A percentile compares a stretch with the other conserved stretches of the same genome.
Conservation (phyloP, 2,329 filamentous ascomycete genomes). For the Aspergillus viridinutans region DNA sequence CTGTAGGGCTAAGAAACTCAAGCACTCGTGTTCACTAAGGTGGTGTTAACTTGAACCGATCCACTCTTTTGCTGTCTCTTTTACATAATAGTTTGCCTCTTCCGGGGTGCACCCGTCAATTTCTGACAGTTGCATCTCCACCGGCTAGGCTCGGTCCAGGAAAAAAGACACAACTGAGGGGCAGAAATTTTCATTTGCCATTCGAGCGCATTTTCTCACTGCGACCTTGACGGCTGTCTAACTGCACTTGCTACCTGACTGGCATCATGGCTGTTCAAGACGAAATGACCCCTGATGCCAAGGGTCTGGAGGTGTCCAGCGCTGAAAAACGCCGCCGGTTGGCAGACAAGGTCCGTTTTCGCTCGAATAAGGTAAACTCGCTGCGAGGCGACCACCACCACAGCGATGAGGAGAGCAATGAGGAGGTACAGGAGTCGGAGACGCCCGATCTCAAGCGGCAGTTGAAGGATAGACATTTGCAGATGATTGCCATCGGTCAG, state of each 20-base stretch:
- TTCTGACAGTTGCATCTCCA: neutral
- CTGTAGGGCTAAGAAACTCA: neutral
- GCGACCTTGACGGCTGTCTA: neutral
- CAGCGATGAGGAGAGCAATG: neutral
- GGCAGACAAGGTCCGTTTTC: neutral
- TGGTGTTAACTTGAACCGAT: too few relatives aligned
- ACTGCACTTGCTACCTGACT: neutral
- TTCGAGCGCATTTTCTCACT: neutral
- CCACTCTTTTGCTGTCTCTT: neutral
- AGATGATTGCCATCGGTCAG: constrained; percentile 22
- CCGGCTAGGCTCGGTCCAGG: neutral
- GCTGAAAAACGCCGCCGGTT: neutral
- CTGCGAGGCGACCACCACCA: neutral
- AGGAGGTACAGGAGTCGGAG: neutral
- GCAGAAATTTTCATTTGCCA: neutral
- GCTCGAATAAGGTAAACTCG: neutral
- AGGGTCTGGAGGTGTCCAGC: neutral
- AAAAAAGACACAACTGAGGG: neutral
- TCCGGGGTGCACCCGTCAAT: neutral
- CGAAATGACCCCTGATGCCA: neutral
- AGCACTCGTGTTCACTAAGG: neutral
- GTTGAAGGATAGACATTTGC: constrained; percentile 19
- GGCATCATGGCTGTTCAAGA: neutral
- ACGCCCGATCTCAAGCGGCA: constrained; percentile 16
- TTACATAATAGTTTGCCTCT: constrained; percentile 1